Evolutionary conservation across 352 stramenopile species (phyloP).

Genomic region (Peronospora belbahrii): DNA sequence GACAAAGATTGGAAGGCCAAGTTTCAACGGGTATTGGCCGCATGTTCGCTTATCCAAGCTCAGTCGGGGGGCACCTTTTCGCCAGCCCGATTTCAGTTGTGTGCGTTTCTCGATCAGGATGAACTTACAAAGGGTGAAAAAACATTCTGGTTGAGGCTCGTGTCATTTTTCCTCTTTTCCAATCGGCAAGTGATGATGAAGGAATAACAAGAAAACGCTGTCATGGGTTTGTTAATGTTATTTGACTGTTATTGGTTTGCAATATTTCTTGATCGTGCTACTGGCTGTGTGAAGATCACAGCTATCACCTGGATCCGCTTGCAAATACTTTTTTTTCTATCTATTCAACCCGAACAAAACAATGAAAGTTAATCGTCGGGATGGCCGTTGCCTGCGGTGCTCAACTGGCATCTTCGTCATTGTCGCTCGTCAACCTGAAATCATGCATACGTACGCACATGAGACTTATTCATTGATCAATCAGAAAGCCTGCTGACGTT

Average conservation of each 20-base stretch:
- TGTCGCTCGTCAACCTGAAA: constrained; percentile 14
- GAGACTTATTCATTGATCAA: constrained; percentile 6
- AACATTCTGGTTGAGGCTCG: constrained; percentile 47
- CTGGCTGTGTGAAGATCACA: constrained; percentile 4
- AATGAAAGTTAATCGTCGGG: constrained; percentile 9
- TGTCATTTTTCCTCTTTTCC: constrained; percentile 58
- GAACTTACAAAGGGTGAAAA: constrained; percentile 30
- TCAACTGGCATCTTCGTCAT: constrained; percentile 7
- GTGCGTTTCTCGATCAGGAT: constrained; percentile 26
- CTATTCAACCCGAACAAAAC: constrained; percentile 23
- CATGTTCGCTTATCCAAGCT: constrained; percentile 10
- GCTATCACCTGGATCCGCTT: constrained; percentile 1
- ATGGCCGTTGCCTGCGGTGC: constrained; percentile 3
- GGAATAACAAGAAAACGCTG: constrained; percentile 7
- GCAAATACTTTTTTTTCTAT: constrained; percentile 30
- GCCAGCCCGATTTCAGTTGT: constrained; percentile 22
- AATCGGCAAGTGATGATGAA: constrained; percentile 4
- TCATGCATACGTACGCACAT: constrained; percentile 16
- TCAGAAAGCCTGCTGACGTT: constrained; percentile 12
- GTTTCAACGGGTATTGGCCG: constrained; percentile 24
- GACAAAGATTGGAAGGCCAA: constrained; percentile 33
- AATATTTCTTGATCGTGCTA: constrained; percentile 5
- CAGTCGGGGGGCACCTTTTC: not conserved
- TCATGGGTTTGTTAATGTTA: constrained; percentile 26
- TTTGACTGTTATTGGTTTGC: constrained; percentile 33